phyloP scores from a whole-genome alignment of 257 asterid species.

The Solanum pinnatisectum region DNA sequence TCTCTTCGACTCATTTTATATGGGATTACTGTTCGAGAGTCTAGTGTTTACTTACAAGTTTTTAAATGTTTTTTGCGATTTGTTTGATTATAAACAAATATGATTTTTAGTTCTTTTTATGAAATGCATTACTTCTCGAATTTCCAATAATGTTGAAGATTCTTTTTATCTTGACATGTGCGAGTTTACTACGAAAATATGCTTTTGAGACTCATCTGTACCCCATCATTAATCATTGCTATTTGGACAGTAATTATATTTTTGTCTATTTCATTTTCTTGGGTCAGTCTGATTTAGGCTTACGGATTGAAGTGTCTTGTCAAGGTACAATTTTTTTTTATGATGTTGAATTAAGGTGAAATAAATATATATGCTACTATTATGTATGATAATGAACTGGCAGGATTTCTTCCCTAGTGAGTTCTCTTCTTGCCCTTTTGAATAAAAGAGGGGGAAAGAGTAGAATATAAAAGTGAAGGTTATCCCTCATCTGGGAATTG shows the following conservation, averaged over 20 bases:
- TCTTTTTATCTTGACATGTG: neutral
- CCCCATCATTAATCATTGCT: neutral
- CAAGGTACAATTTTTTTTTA: neutral
- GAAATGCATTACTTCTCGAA: neutral
- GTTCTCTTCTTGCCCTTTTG: neutral
- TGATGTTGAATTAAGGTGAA: neutral
- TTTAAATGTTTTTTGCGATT: neutral
- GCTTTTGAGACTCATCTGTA: neutral
- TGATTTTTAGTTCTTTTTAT: neutral
- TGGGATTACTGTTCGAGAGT: neutral
- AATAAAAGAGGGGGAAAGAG: neutral
- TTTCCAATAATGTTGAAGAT: neutral
- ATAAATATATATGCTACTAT: neutral
- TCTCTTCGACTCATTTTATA: neutral
- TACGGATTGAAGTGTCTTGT: neutral
- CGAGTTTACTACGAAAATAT: neutral
- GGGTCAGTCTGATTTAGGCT: neutral
- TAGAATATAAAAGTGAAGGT: neutral
- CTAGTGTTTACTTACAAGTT: neutral
- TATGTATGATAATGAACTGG: neutral
- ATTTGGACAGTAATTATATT: neutral
- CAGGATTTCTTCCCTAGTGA: neutral
- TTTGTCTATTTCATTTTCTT: neutral
- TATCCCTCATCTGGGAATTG: neutral
- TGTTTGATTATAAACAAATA: neutral